These are phyloP conservation scores for Lentinula novae-zelandiae DNA, from an alignment of 1,284 basidiomycete species.

Conservation along the genomic window DNA sequence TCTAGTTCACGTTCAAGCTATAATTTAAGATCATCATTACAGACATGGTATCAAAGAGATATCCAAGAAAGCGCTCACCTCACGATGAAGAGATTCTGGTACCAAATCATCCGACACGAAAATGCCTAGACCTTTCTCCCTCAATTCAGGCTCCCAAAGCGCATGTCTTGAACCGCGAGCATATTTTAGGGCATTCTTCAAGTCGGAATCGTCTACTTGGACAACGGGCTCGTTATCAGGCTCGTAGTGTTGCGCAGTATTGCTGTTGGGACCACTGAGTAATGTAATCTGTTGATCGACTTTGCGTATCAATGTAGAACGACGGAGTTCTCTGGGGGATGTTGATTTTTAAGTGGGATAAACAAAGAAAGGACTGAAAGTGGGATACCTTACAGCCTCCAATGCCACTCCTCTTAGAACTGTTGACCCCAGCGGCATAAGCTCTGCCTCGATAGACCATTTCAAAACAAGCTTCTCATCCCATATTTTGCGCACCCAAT, in stretches of 20 bases:
- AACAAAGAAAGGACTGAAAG: no score
- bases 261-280: not conserved
- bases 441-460: constrained; percentile 13
- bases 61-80: not conserved
- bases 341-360: no score
- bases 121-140: constrained; percentile 9
- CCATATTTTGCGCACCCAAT: constrained; percentile 12
- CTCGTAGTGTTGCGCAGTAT: not conserved
- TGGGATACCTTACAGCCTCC: not conserved
- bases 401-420: not conserved
- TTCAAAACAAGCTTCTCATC: constrained; percentile 9
- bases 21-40: not conserved
- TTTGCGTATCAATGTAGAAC: not conserved
- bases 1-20: constrained; percentile 12
- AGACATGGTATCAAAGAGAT: not conserved
- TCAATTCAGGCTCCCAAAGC: constrained; percentile 5
- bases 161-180: constrained; percentile 7
- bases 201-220: not conserved
- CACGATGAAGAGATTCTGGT: constrained; percentile 14
- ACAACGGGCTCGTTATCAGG: not conserved
- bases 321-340: not conserved
- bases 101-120: constrained; percentile 16
- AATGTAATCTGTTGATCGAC: not conserved
- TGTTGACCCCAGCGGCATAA: not conserved
- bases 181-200: constrained; percentile 4